Base-by-base conservation (phyloP, 768 basidiomycete genomes). In the Tricholoma saponaceum region DNA sequence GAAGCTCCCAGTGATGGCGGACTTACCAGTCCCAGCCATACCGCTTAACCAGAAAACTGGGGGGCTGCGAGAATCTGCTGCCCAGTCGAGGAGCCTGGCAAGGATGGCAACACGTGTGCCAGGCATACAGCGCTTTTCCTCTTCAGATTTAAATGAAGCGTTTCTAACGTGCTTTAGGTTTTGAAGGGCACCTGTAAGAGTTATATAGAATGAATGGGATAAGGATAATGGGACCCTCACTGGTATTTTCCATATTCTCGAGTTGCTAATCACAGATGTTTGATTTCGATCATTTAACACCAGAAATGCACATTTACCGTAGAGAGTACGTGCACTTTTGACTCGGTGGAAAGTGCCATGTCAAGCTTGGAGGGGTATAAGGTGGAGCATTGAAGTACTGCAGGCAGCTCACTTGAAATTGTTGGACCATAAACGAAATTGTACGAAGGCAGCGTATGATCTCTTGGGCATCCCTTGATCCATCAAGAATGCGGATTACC, bases 61-160 rank as follows among this genome's bases (percentile, higher is more conserved):
- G 64, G 26, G 37, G 9, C 64, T 65, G 0, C 73, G 69, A 1
- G 67, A 72, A 3, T 75, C 70, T 20, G 74, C 75, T 13, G 74
- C 78, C 35, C 61, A 69, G 5, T 28, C 26, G 33, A 55, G 50
- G 9, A 65, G 37, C 51, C 57, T 50, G 25, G 22, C 57, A 20
- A 64, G 58, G 20, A 66, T 25, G 4, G 54, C 26, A 23, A 46
- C 59, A 4, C 64, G 61, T 8, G 62, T 62, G 20, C 52, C 58
- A 4, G 43, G 37, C 37, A 60, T 50, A 44, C 62, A 64, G 18
- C 59, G 41, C 41, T 43, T 43, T 43, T 43, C 41, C 4, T 43
- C 41, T 43, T 43, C 41, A 20, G 41, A 43, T 43, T 43, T 43
- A 20, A 6, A 20, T n/a, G 41, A 43, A 20, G 41, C 41, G 10